Conservation (phyloP, 139 green algal species). For the Astrephomene gubernaculifera region DNA sequence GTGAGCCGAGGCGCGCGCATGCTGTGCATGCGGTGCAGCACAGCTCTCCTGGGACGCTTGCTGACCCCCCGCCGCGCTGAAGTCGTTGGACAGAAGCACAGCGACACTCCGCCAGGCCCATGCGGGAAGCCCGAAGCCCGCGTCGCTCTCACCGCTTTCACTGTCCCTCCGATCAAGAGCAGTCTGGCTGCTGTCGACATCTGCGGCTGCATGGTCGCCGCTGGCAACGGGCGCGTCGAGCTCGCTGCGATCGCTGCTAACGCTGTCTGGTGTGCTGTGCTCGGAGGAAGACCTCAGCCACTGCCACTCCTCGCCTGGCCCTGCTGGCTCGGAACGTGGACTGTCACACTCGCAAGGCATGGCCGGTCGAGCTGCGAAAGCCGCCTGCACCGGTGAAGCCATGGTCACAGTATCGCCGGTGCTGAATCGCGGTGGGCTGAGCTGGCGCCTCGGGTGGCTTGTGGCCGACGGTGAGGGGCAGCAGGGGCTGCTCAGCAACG, state of each 20-base stretch:
- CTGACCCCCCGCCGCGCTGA: background rate
- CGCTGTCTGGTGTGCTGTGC: background rate
- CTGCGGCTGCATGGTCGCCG: too few relatives aligned
- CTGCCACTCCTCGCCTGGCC: background rate
- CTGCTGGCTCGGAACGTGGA: too few relatives aligned
- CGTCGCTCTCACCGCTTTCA: background rate
- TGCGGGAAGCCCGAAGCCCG: constrained; percentile 7
- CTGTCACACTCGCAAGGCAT: too few relatives aligned
- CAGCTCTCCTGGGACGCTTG: background rate
- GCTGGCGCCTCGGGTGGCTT: background rate
- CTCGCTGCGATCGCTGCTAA: too few relatives aligned
- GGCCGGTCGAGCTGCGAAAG: too few relatives aligned
- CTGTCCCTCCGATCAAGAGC: too few relatives aligned
- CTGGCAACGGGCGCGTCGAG: background rate
- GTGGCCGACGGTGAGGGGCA: background rate
- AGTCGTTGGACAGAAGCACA: background rate
- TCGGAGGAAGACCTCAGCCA: background rate
- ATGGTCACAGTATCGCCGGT: constrained; percentile 5
- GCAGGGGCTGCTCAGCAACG: constrained; percentile 3
- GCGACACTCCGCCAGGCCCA: constrained; percentile 24
- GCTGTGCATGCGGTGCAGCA: too few relatives aligned
- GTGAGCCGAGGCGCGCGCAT: too few relatives aligned
- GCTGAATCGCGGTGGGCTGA: background rate
- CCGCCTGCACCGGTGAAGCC: background rate
- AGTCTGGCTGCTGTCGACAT: too few relatives aligned